Evolutionary conservation across 768 basidiomycete species (phyloP).

Genomic region (Boletus subparvulus): DNA sequence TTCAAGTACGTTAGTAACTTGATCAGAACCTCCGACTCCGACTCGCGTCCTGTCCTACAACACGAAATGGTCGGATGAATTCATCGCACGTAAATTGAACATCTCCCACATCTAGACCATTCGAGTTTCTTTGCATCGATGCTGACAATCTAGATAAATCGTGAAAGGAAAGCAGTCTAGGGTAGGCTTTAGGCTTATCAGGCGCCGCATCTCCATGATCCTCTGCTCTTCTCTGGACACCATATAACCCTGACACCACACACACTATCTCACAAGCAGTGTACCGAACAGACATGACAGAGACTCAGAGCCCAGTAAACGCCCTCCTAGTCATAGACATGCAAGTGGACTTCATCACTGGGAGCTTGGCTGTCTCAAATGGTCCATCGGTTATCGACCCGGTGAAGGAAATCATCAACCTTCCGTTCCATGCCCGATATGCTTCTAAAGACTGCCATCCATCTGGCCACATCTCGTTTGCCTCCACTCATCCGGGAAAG

Average conservation of each 20-base stretch:
- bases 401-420: conserved; percentile 56
- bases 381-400: conserved; percentile 56
- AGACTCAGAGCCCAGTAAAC: conserved; percentile 10
- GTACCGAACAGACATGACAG: conserved; percentile 17
- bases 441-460: conserved; percentile 64
- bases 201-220: no score
- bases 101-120: conserved; percentile 20
- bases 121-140: conserved; percentile 30
- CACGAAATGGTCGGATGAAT: conserved; percentile 5
- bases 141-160: conserved; percentile 2
- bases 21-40: no score
- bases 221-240: neutral
- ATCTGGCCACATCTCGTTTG: conserved; percentile 69
- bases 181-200: no score
- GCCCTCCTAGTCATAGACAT: conserved; percentile 76
- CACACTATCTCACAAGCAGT: neutral
- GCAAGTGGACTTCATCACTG: conserved; percentile 81
- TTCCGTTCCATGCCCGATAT: conserved; percentile 51
- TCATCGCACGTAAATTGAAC: neutral
- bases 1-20: conserved; percentile 14
- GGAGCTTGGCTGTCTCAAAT: conserved; percentile 67
- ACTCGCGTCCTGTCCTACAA: no score
- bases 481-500: conserved; percentile 44
- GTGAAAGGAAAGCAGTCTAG: no score
- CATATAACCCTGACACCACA: neutral